Conservation (phyloP, 2,329 filamentous ascomycete genomes). For the Sporothrix schenckii region DNA sequence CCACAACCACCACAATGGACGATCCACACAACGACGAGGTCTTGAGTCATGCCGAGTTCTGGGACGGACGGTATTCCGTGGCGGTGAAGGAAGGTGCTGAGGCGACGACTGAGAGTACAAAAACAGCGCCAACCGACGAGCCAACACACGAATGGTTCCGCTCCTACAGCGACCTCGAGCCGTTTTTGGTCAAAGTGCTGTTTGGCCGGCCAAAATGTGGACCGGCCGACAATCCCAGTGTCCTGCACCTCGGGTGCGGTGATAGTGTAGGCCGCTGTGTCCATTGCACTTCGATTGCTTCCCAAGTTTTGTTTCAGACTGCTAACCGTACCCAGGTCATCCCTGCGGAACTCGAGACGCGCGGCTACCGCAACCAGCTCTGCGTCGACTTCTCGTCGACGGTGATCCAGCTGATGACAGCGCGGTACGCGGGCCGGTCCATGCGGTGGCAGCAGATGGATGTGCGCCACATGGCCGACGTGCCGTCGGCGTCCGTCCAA, state of each 20-base stretch:
- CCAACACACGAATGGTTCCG: constrained; percentile 60
- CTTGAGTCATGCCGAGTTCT: constrained; percentile 51
- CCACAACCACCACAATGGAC: constrained; percentile 11
- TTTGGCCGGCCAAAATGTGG: constrained; percentile 41
- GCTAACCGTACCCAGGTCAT: constrained; percentile 48
- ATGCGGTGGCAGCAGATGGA: constrained; percentile 55
- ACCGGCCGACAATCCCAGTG: constrained; percentile 44
- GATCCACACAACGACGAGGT: constrained; percentile 31
- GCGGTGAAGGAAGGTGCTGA: constrained; percentile 42
- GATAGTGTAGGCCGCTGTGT: constrained; percentile 41
- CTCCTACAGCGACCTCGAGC: constrained; percentile 51
- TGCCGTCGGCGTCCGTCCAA: constrained; percentile 50
- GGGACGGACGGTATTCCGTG: constrained; percentile 53
- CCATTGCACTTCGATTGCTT: too few species aligned
- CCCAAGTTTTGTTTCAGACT: too few species aligned
- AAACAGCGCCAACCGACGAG: not conserved
- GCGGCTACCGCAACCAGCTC: constrained; percentile 56
- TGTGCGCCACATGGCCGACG: not conserved
- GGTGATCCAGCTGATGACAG: constrained; percentile 57
- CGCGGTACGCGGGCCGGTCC: constrained; percentile 46
- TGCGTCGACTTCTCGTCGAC: constrained; percentile 61
- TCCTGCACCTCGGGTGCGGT: constrained; percentile 62
- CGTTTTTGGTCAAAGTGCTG: constrained; percentile 52
- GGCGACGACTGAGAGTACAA: constrained; percentile 18
- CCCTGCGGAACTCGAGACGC: constrained; percentile 51